Base-by-base conservation (phyloP, 2,329 filamentous ascomycete species). In the Pyrenophora graminea region DNA sequence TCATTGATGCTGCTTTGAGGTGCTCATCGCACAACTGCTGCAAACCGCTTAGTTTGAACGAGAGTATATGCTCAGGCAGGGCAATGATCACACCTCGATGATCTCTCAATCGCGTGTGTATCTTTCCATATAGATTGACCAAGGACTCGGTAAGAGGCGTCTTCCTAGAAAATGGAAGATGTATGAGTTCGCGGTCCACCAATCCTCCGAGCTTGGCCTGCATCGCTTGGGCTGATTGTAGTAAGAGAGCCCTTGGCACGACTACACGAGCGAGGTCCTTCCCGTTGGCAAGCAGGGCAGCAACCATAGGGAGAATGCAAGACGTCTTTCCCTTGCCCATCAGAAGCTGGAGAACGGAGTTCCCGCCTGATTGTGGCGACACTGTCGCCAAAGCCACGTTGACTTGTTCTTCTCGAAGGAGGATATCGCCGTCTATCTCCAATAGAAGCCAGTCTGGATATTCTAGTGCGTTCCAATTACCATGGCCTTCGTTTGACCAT, bases 301-400 rank as follows among this genome's bases (percentile, higher is more conserved):
- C 81, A 0, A 87, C 80, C 32, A 88, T 85, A 0, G 86, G 66
- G 1, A 69, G 48, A 10, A 91, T 89, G 1, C 89, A 82, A 0
- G 86, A 87, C 0, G 82, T 85, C 66, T 85, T 86, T 0, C 82
- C 80, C 72, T 85, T 79, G 0, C 85, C 85, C 85, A 88, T 88
- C 53, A 87, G 84, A 69, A 88, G 79, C 54, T 88, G 85, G 1
- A 87, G 58, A 0, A 88, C 82, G 0, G 84, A 84, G 52, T 87
- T 88, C 0, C 69, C 56, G 0, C 73, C 71, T 0, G 80, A 82
- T 0, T 60, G 48, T 0, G 86, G 85, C 0, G 70, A 70, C 1
- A 86, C 84, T 15, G 83, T 89, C 0, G 83, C 82, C 1, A 73
- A 58, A 0, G 86, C 85, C 6, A 90, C 85, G 4, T 84, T 77